Conservation (phyloP, 2,329 filamentous ascomycete species). For the Paecilomyces fulvus region DNA sequence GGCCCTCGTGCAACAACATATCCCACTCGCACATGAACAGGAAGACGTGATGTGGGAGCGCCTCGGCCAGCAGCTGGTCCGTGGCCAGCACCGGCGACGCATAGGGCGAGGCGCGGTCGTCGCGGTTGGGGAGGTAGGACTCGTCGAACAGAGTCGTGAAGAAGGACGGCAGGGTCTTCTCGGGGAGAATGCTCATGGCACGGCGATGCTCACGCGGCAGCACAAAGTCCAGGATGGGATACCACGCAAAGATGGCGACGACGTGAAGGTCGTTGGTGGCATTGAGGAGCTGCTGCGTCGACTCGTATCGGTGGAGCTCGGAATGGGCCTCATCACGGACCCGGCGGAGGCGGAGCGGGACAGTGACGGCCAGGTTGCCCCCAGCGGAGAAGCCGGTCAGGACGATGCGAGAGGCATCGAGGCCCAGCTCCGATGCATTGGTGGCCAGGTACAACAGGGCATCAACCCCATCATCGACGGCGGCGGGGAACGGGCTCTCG, state of each 20-base stretch:
- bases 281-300: slow-evolving; percentile 26
- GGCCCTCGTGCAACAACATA: slow-evolving; percentile 55
- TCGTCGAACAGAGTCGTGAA: slow-evolving; percentile 44
- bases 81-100: slow-evolving; percentile 51
- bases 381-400: slow-evolving; percentile 57
- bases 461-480: slow-evolving; percentile 56
- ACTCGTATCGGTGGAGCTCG: slow-evolving; percentile 20
- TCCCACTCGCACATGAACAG: slow-evolving; percentile 59
- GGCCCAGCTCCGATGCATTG: slow-evolving; percentile 47
- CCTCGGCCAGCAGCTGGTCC: slow-evolving; percentile 43
- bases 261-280: slow-evolving; percentile 40
- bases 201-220: slow-evolving; percentile 51
- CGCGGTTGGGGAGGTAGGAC: slow-evolving; percentile 38
- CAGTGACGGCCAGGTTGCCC: slow-evolving; percentile 54
- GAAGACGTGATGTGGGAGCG: slow-evolving; percentile 52
- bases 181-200: slow-evolving; percentile 45
- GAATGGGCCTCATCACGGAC: slow-evolving; percentile 19
- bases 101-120: slow-evolving; percentile 48
- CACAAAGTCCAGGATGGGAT: slow-evolving; percentile 55
- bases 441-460: slow-evolving; percentile 51
- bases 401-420: slow-evolving; percentile 50
- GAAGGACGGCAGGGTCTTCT: slow-evolving; percentile 39
- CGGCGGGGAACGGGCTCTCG: slow-evolving; percentile 54
- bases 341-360: slow-evolving; percentile 47
- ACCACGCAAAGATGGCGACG: slow-evolving; percentile 52